Evolutionary conservation across 805 yeast genomes (phyloP).

Genomic region (Metschnikowia santaceciliae): DNA sequence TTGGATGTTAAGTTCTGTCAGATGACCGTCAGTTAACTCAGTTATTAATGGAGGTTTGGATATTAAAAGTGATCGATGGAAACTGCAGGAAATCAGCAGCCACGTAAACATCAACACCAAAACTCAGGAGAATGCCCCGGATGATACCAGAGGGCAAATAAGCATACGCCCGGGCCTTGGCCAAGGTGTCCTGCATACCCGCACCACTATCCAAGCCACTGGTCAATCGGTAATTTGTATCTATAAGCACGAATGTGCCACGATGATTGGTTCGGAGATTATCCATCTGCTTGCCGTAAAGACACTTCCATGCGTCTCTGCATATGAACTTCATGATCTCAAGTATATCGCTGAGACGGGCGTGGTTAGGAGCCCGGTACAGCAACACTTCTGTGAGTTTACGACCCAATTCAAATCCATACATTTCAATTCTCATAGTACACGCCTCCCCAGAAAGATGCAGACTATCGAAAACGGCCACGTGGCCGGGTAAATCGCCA

Average conservation of each 20-base stretch:
- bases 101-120: conserved; percentile 65
- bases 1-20: too few relatives aligned
- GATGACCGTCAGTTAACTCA: conserved; percentile 5
- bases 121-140: conserved; percentile 63
- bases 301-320: conserved; percentile 80
- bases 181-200: conserved; percentile 42
- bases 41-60: conserved; percentile 50
- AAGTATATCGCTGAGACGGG: conserved; percentile 57
- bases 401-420: conserved; percentile 69
- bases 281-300: conserved; percentile 86
- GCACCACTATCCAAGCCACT: conserved; percentile 44
- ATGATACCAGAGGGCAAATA: conserved; percentile 77
- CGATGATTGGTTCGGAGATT: conserved; percentile 89
- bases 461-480: conserved; percentile 34
- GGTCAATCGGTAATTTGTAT: conserved; percentile 56
- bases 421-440: conserved; percentile 56
- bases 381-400: conserved; percentile 49
- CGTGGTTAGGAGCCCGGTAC: conserved; percentile 34
- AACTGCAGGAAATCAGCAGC: conserved; percentile 58
- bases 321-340: conserved; percentile 91
- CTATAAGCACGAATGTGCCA: conserved; percentile 77
- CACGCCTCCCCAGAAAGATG: conserved; percentile 46
- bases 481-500: conserved; percentile 41
- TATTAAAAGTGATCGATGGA: conserved; percentile 71
- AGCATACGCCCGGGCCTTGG: conserved; percentile 46